These are phyloP conservation scores for Aspergillus clavatus DNA, from an alignment of 2,329 filamentous ascomycete genomes.

Conservation along the genomic window DNA sequence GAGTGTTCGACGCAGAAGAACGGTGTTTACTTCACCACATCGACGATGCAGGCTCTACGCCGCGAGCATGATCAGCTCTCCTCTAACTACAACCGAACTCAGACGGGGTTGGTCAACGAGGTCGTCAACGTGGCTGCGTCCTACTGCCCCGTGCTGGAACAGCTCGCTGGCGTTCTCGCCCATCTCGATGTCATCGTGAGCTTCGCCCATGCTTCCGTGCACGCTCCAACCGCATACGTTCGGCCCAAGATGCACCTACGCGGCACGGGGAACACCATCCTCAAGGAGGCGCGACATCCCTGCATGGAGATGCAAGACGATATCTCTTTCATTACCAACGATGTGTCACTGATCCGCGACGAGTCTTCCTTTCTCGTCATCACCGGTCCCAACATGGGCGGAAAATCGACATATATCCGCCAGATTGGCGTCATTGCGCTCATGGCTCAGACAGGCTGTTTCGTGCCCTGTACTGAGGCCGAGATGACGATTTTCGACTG, in stretches of 20 bases:
- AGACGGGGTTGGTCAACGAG: constrained; percentile 83
- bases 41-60: constrained; percentile 69
- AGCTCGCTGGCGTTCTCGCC: constrained; percentile 78
- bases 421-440: constrained; percentile 95
- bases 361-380: constrained; percentile 91
- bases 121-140: constrained; percentile 91
- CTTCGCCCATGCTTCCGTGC: constrained; percentile 86
- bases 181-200: constrained; percentile 94
- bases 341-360: constrained; percentile 73
- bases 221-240: constrained; percentile 87
- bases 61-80: constrained; percentile 92
- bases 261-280: constrained; percentile 78
- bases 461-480: constrained; percentile 85
- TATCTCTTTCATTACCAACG: constrained; percentile 97
- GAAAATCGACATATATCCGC: constrained; percentile 96
- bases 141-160: constrained; percentile 88
- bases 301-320: constrained; percentile 99
- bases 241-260: constrained; percentile 85
- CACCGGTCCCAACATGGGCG: constrained; percentile 98
- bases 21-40: constrained; percentile 95
- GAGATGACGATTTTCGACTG: constrained; percentile 95
- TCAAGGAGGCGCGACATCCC: constrained; percentile 92
- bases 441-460: constrained; percentile 95
- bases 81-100: constrained; percentile 90
- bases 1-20: constrained; percentile 99